Conservation (phyloP, 441 rosid species). For the Gossypium davidsonii region DNA sequence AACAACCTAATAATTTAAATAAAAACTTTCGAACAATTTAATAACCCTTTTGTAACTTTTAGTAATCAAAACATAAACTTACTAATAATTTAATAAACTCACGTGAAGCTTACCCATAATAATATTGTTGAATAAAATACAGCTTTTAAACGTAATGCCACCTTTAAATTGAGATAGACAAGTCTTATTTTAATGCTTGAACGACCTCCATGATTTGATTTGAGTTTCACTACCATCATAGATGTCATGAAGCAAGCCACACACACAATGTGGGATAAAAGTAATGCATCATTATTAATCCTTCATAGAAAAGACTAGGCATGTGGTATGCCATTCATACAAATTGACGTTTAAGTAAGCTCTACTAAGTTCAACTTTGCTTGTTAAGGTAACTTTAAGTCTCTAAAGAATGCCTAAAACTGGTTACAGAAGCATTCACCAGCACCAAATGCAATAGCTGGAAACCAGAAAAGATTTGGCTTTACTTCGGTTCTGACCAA, state of each 20-base stretch:
- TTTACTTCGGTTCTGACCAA: background rate
- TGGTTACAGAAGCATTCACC: background rate
- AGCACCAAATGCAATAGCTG: background rate
- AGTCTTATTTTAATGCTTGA: background rate
- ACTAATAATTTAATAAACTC: too few relatives aligned
- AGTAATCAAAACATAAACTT: too few relatives aligned
- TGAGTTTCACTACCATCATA: background rate
- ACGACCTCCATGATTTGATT: background rate
- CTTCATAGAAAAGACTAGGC: background rate
- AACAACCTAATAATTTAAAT: too few relatives aligned
- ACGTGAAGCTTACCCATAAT: too few relatives aligned
- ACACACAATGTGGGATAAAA: background rate
- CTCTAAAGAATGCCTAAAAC: background rate
- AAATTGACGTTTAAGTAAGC: background rate
- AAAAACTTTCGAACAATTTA: too few relatives aligned
- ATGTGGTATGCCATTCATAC: background rate
- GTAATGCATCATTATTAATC: background rate
- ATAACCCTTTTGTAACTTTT: too few relatives aligned
- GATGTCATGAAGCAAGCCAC: background rate
- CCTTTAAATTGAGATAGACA: background rate
- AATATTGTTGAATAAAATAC: background rate
- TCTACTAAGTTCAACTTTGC: background rate
- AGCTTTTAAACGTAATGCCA: background rate
- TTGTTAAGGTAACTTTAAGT: background rate
- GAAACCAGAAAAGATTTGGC: background rate